Evolutionary conservation across 805 yeast species (phyloP).

Genomic region (Candida methanosorbosa): DNA sequence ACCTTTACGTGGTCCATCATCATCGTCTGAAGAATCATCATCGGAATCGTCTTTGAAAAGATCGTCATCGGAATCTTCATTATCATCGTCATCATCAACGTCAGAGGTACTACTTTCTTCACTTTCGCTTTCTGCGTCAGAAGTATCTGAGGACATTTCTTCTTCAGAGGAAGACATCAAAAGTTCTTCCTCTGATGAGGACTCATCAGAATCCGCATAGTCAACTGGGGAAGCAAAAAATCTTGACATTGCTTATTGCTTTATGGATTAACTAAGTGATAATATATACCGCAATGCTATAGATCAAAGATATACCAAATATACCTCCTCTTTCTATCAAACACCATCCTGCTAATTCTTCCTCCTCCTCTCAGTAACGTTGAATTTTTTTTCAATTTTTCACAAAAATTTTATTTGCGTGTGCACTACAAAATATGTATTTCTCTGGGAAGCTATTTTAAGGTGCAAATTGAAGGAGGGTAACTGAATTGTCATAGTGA

Average conservation of each 20-base stretch:
- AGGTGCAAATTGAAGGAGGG: too few relatives aligned
- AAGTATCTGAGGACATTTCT: constrained; percentile 19
- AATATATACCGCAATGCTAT: neutral
- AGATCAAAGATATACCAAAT: neutral
- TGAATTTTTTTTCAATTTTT: neutral
- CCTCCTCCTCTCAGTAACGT: neutral
- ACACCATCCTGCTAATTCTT: too few relatives aligned
- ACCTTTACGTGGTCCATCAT: constrained; percentile 29
- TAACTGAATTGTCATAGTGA: too few relatives aligned
- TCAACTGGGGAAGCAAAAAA: constrained; percentile 62
- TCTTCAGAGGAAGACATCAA: constrained; percentile 53
- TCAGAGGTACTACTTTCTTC: constrained; percentile 17
- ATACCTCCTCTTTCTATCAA: neutral
- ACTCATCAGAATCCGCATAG: constrained; percentile 43
- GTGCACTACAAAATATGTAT: neutral
- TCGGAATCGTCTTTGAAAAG: constrained; percentile 34
- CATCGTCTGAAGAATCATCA: constrained; percentile 42
- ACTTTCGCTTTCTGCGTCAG: constrained; percentile 30
- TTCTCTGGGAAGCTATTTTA: too few relatives aligned
- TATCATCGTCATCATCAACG: constrained; percentile 26
- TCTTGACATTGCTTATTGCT: constrained; percentile 58
- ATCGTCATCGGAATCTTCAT: constrained; percentile 32
- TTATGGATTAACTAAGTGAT: constrained; percentile 4
- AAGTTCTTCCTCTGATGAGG: constrained; percentile 44
- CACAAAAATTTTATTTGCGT: constrained; percentile 1